phyloP scores from a whole-genome alignment of 495 filamentous ascomycete genomes.

The Talaromyces proteolyticus region DNA sequence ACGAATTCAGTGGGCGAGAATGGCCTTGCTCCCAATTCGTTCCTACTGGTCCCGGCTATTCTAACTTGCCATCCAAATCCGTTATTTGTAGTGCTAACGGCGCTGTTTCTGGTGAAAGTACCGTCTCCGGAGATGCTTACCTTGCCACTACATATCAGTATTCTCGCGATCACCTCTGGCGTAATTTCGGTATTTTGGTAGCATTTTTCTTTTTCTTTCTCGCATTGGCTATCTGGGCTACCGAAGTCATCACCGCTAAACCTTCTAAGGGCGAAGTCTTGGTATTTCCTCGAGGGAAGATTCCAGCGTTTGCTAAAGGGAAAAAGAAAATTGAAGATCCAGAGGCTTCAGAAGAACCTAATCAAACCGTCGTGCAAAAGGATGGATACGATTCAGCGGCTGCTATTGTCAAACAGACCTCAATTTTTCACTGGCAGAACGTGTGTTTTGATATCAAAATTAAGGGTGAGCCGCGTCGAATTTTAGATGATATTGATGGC shows the following conservation, averaged over 20 bases:
- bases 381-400: conserved; percentile 21
- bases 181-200: conserved; percentile 65
- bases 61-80: conserved; percentile 7
- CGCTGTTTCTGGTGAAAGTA: conserved; percentile 35
- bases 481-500: conserved; percentile 60
- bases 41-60: conserved; percentile 33
- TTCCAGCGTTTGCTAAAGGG: conserved; percentile 14
- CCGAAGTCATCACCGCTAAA: conserved; percentile 42
- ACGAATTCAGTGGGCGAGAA: conserved; percentile 55
- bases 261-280: conserved; percentile 48
- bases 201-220: conserved; percentile 62
- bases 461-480: conserved; percentile 49
- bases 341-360: conserved; percentile 32
- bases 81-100: conserved; percentile 51
- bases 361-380: conserved; percentile 20
- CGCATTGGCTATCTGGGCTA: conserved; percentile 33
- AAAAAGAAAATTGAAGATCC: conserved; percentile 25
- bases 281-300: conserved; percentile 43
- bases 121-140: conserved; percentile 47
- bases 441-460: conserved; percentile 68
- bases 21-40: conserved; percentile 41
- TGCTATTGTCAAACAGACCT: conserved; percentile 50
- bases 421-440: conserved; percentile 78
- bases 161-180: conserved; percentile 53
- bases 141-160: conserved; percentile 51